These are phyloP conservation scores for Microcos paniculata DNA, from an alignment of 345 rosid species.

Conservation along the genomic window DNA sequence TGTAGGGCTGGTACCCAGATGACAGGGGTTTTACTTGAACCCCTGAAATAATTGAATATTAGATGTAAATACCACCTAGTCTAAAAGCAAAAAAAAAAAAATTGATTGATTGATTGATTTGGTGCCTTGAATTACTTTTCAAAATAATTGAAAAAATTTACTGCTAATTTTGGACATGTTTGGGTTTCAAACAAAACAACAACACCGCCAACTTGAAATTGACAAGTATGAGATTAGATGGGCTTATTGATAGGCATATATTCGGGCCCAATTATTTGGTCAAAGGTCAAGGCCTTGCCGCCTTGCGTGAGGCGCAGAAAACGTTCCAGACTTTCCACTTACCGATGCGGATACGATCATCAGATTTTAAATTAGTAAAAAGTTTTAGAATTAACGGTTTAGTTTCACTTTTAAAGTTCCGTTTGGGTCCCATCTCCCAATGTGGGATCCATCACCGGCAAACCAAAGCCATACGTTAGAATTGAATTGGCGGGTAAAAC, in stretches of 20 bases:
- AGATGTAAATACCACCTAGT: too few relatives aligned
- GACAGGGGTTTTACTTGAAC: too few relatives aligned
- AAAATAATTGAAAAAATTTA: too few relatives aligned
- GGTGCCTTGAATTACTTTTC: too few relatives aligned
- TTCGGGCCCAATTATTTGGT: background rate
- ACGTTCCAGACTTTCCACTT: background rate
- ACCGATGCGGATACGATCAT: background rate
- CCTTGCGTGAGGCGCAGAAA: background rate
- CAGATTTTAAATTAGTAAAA: background rate
- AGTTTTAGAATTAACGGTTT: background rate
- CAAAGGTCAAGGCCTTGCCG: background rate
- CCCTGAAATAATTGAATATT: too few relatives aligned
- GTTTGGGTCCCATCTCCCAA: background rate
- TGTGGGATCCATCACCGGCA: constrained; percentile 4
- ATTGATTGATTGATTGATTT: too few relatives aligned
- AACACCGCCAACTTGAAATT: background rate
- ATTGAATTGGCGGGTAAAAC: constrained; percentile 25
- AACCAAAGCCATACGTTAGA: constrained; percentile 18
- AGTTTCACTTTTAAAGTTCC: background rate
- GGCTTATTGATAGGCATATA: background rate
- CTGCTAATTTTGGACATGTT: too few relatives aligned
- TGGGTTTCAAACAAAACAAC: background rate
- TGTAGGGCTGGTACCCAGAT: too few relatives aligned
- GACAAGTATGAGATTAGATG: background rate
- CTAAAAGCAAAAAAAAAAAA: too few relatives aligned